Evolutionary conservation across 2,329 filamentous ascomycete species (phyloP).

Genomic region (Fusarium ambrosium): DNA sequence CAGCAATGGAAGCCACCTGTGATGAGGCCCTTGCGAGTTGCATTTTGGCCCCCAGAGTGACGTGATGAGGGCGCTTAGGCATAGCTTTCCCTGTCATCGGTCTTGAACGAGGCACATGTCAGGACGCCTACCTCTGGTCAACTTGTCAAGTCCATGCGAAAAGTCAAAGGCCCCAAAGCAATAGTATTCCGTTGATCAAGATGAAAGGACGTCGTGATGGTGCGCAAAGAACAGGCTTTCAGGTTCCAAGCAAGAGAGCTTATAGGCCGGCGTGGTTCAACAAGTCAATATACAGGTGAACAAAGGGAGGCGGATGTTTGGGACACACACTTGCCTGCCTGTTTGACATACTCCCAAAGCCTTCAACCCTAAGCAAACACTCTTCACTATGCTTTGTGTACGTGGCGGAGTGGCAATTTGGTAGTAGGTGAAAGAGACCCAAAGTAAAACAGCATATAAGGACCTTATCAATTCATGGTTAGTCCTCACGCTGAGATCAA

Average conservation of each 20-base stretch:
- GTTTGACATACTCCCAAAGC: neutral
- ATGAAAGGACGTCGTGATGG: neutral
- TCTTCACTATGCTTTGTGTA: too few species aligned
- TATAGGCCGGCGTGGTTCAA: neutral
- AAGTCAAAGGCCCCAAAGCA: neutral
- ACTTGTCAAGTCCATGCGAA: neutral
- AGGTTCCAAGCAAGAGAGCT: neutral
- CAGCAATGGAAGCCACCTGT: neutral
- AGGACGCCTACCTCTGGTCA: neutral
- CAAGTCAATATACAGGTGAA: neutral
- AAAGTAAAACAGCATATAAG: neutral
- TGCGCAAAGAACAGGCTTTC: neutral
- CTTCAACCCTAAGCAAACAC: neutral
- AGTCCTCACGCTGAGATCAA: neutral
- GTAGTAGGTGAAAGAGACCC: neutral
- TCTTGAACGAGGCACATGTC: neutral
- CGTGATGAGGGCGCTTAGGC: neutral
- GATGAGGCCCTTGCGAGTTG: neutral
- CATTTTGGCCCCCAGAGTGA: neutral
- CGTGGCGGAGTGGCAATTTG: neutral
- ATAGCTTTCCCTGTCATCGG: neutral
- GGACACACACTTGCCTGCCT: neutral
- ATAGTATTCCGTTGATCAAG: neutral
- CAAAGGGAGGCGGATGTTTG: neutral
- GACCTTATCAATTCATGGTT: neutral